phyloP scores from a whole-genome alignment of 352 stramenopile species.

The Plasmopara muralis region DNA sequence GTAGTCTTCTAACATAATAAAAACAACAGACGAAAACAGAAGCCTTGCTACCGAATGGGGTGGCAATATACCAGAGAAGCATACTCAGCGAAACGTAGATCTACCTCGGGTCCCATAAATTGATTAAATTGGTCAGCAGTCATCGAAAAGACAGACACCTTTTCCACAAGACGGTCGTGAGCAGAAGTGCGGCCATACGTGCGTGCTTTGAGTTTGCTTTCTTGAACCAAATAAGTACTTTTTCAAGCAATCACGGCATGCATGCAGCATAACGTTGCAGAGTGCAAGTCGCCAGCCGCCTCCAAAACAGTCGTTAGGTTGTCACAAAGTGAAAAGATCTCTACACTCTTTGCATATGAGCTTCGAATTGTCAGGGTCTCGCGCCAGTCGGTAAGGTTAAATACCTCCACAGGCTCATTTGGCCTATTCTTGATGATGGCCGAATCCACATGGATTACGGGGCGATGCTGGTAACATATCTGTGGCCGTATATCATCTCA shows the following conservation, averaged over 20 bases:
- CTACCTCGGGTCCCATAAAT: slow-evolving; percentile 83
- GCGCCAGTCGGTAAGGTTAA: slow-evolving; percentile 90
- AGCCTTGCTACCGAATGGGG: no score
- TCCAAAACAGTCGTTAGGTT: slow-evolving; percentile 90
- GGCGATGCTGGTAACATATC: slow-evolving; percentile 52
- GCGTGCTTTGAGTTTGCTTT: slow-evolving; percentile 71
- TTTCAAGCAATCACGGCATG: slow-evolving; percentile 90
- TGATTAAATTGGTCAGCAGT: slow-evolving; percentile 78
- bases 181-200: slow-evolving; percentile 66
- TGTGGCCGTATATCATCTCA: no score
- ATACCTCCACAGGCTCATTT: slow-evolving; percentile 71
- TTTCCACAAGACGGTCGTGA: slow-evolving; percentile 94
- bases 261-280: slow-evolving; percentile 96
- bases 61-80: slow-evolving; percentile 28
- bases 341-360: slow-evolving; percentile 95
- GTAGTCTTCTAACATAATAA: slow-evolving; percentile 69
- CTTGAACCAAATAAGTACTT: slow-evolving; percentile 88
- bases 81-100: slow-evolving; percentile 89
- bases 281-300: slow-evolving; percentile 81
- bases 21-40: not conserved
- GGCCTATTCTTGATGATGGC: slow-evolving; percentile 95
- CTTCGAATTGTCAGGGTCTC: slow-evolving; percentile 97
- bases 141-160: slow-evolving; percentile 92
- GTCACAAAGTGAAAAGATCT: slow-evolving; percentile 95
- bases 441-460: slow-evolving; percentile 94